phyloP scores from a whole-genome alignment of 2,329 filamentous ascomycete genomes.

The Beauveria sp. region DNA sequence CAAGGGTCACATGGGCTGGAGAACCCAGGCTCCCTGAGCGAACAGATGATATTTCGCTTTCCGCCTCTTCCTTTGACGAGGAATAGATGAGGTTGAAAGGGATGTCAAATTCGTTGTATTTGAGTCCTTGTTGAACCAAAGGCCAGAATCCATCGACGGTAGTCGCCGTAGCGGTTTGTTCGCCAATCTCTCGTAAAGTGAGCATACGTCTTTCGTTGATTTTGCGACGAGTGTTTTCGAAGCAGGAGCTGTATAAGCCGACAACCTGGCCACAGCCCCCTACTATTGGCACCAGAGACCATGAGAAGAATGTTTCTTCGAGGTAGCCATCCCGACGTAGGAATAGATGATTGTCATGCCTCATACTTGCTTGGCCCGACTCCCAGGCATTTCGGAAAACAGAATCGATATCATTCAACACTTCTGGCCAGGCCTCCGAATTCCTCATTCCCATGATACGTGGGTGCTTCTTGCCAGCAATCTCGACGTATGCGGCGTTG shows the following conservation, averaged over 20 bases:
- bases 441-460: constrained; percentile 67
- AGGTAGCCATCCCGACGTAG: constrained; percentile 60
- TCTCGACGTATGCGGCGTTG: constrained; percentile 63
- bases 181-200: constrained; percentile 68
- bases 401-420: constrained; percentile 64
- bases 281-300: constrained; percentile 72
- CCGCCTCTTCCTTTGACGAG: constrained; percentile 55
- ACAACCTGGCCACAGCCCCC: constrained; percentile 67
- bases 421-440: constrained; percentile 61
- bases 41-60: constrained; percentile 65
- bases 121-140: constrained; percentile 59
- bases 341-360: constrained; percentile 72
- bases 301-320: constrained; percentile 77
- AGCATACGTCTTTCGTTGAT: constrained; percentile 75
- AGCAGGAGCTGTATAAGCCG: constrained; percentile 71
- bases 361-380: constrained; percentile 74
- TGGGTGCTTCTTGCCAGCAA: constrained; percentile 73
- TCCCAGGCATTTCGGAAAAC: constrained; percentile 60
- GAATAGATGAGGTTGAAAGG: constrained; percentile 75
- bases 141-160: constrained; percentile 69
- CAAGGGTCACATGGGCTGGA: constrained; percentile 58
- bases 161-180: constrained; percentile 64
- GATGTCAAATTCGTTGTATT: constrained; percentile 67
- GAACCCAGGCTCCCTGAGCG: constrained; percentile 58
- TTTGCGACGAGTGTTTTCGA: constrained; percentile 72